Evolutionary conservation across 1,139 yeast genomes (phyloP), one percentile per base, ranked within the genome.

Genomic region (Geotrichum australiense): DNA sequence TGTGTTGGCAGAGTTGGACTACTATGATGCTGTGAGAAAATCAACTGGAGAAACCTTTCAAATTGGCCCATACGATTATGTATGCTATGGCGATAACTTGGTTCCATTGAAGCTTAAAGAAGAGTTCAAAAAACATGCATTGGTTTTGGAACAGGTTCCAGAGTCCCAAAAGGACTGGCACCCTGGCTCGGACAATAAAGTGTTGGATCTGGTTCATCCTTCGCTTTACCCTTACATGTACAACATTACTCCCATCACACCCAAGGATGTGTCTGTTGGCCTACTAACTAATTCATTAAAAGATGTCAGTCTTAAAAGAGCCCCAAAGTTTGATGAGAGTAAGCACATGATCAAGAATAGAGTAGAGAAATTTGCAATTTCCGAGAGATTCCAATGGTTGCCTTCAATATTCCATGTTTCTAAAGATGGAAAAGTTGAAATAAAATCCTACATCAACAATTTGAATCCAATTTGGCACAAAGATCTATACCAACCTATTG

Each of bases 141-240:
- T 34, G 5, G 30, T 26, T 3, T 26, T 45, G 7, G 96, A 86
- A 59, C 93, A 91, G 45, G 73, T 75, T 55, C 69, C 66, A 27
- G 54, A 48, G 7, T 49, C 48, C 24, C 42, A 44, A 32, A 46
- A 43, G 24, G 72, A 69, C 48, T 67, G 63, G 53, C 73, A 67
- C 47, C 72, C 70, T 2, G 59, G 61, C 4, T 58, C 69, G 0
- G 48, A 61, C 33, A 53, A 64, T 12, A 59, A 60, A 41, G 71
- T 69, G 1, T 52, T 67, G 22, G 71, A 69, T 50, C 54, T 69
- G 26, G 69, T 69, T 4, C 72, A 69, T 48, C 73, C 73, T 6
- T 68, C 72, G 14, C 54, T 69, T 38, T 68, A 59, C 43, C 70
- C 70, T 0, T 50, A 68, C 5, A 62, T 58, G 36, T 69, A 66